Evolutionary conservation across 2,329 filamentous ascomycete genomes (phyloP), one percentile per base, ranked within the genome.

Genomic region (Endoconidiophora laricicola): DNA sequence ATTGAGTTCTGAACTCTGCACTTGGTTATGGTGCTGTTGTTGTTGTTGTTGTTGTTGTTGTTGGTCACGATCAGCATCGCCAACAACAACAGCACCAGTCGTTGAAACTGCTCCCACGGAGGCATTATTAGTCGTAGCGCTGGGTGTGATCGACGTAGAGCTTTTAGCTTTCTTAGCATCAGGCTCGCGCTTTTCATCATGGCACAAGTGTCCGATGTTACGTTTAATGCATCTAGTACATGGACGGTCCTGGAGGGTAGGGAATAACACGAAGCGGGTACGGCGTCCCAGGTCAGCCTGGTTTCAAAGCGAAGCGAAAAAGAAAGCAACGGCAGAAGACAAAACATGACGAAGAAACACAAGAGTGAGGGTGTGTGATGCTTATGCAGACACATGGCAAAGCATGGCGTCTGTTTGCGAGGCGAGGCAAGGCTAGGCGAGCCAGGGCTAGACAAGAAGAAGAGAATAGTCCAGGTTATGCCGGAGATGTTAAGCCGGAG

Each of bases 211-310:
- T 60, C 90, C 91, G 65, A 98, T 98, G 69, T 94, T 94, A 62
- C 91, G 82, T 70, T 96, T 98, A 68, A 96, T 86, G 72, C 91
- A 98, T 68, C 91, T 79, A 60, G 86, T 90, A 75, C 91, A 98
- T 61, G 91, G 91, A 63, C 91, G 82, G 71, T 94, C 86, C 86
- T 93, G 65, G 20, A 61, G 56, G 47, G 48, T 33, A 50, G 46
- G 24, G 24, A 24, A 33, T 9, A 29, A 29, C 26, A 9, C 26
- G 4, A 29, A 9, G 26, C 7, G 26, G 26, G 26, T 29, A 29
- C 26, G 26, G 26, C 4, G 26, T 29, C 26, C 26, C 26, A 29
- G 26, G 26, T 29, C 26, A 29, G 26, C 26, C 26, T 29, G 26
- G 26, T 29, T 29, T 29, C 33, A 10, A n/a, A 18, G 46, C 6